Conservation (phyloP, 768 basidiomycete species). For the Porphyrellus cyaneotinctus region DNA sequence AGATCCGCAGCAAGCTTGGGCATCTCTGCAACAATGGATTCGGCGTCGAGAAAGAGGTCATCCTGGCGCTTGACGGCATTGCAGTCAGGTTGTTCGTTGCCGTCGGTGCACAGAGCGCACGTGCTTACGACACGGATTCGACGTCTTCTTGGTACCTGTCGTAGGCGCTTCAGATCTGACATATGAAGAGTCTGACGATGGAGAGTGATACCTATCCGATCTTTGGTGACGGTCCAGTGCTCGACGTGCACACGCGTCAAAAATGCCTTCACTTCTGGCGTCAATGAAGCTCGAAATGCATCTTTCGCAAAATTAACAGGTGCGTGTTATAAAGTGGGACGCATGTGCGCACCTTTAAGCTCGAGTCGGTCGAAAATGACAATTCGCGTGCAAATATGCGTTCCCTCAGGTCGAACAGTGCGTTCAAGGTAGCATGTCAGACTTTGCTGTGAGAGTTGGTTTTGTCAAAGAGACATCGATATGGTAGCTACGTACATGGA, state of each 20-base stretch:
- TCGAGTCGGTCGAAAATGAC: conserved; percentile 65
- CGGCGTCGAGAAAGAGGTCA: conserved; percentile 30
- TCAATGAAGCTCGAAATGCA: conserved; percentile 65
- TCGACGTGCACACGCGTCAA: conserved; percentile 81
- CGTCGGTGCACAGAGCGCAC: no score
- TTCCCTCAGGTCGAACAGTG: conserved; percentile 64
- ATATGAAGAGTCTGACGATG: no score
- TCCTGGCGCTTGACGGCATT: conserved; percentile 47
- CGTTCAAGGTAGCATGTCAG: no score
- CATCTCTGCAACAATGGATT: conserved; percentile 77
- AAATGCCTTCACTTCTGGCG: conserved; percentile 74
- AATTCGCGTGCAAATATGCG: conserved; percentile 60
- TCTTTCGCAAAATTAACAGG: conserved; percentile 39
- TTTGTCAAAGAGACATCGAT: no score
- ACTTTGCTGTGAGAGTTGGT: no score
- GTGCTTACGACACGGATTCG: conserved; percentile 42
- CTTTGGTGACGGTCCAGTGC: conserved; percentile 59
- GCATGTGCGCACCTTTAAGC: conserved; percentile 55
- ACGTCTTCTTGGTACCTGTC: conserved; percentile 48
- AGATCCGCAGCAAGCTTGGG: conserved; percentile 76
- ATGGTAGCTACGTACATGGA: no score
- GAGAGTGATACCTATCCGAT: conserved; percentile 67
- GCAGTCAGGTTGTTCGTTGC: no score
- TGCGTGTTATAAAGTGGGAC: background rate
- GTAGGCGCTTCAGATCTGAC: no score